A percentile compares a stretch with the other conserved stretches of the same genome.
Conservation (phyloP, 2,329 filamentous ascomycete genomes). For the Talaromyces pinophilus region DNA sequence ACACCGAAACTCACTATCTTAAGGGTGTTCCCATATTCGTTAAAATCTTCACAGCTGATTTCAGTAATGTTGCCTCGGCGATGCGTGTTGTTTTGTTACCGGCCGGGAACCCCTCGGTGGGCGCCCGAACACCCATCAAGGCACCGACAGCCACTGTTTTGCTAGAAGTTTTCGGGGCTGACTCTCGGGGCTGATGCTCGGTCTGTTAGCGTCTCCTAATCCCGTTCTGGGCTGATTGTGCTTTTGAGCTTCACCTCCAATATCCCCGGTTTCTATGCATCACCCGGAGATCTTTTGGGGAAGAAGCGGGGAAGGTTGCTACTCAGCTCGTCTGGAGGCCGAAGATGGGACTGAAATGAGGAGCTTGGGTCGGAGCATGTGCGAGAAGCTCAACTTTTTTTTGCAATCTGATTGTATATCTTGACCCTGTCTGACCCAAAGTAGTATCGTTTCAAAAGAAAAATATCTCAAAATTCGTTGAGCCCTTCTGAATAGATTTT, state of each 20-base stretch:
- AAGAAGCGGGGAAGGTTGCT: neutral
- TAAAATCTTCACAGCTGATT: constrained; percentile 4
- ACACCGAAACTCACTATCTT: neutral
- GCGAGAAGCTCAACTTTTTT: neutral
- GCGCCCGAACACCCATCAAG: constrained; percentile 4
- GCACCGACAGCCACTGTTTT: neutral
- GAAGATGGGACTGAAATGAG: constrained; percentile 10
- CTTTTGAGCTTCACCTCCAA: constrained; percentile 2
- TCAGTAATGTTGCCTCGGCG: constrained; percentile 15
- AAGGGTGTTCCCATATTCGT: neutral
- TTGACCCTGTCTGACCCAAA: neutral
- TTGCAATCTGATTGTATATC: neutral
- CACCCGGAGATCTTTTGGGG: neutral
- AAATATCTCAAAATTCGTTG: neutral
- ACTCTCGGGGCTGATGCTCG: constrained; percentile 11
- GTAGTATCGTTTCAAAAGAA: neutral
- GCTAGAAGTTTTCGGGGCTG: constrained; percentile 10
- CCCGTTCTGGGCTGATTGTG: neutral
- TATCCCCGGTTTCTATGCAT: constrained; percentile 15
- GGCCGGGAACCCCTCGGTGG: constrained; percentile 9
- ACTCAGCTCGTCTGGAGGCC: neutral
- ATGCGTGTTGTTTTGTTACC: constrained; percentile 1
- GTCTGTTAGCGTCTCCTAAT: constrained; percentile 11
- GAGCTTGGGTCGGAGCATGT: constrained; percentile 6
- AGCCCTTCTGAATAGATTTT: neutral